A percentile compares a stretch with the other conserved stretches of the same genome.
These are phyloP conservation scores for Hymenoscyphus albidus DNA, from an alignment of 2,329 filamentous ascomycete species.

Conservation along the genomic window DNA sequence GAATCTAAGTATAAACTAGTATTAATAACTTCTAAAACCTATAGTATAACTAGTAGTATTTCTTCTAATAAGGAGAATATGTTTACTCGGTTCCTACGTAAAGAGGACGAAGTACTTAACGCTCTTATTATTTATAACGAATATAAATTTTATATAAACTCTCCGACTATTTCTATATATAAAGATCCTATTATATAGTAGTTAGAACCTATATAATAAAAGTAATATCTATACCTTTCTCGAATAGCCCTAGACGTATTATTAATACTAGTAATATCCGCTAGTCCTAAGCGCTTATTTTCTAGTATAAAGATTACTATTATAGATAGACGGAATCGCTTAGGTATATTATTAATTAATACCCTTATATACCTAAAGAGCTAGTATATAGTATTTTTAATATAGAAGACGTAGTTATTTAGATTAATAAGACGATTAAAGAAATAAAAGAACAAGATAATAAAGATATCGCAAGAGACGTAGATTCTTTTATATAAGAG, in stretches of 20 bases:
- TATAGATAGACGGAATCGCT: background rate
- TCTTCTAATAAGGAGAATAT: background rate
- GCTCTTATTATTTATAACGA: background rate
- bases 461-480: too few species aligned
- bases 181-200: background rate
- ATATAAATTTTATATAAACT: background rate
- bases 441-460: too few species aligned
- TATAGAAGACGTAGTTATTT: background rate
- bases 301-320: background rate
- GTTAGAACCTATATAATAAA: background rate
- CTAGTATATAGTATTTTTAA: background rate
- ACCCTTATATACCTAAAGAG: background rate
- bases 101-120: background rate
- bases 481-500: too few species aligned
- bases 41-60: background rate
- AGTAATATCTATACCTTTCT: background rate
- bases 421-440: background rate
- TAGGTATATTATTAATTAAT: background rate
- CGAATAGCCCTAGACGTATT: background rate
- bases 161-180: background rate
- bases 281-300: background rate
- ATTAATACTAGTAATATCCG: background rate
- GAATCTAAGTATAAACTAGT: background rate
- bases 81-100: background rate
- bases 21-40: background rate